Evolutionary conservation across 2,329 filamentous ascomycete species (phyloP).

Genomic region (Myriosclerotinia duriaeana): DNA sequence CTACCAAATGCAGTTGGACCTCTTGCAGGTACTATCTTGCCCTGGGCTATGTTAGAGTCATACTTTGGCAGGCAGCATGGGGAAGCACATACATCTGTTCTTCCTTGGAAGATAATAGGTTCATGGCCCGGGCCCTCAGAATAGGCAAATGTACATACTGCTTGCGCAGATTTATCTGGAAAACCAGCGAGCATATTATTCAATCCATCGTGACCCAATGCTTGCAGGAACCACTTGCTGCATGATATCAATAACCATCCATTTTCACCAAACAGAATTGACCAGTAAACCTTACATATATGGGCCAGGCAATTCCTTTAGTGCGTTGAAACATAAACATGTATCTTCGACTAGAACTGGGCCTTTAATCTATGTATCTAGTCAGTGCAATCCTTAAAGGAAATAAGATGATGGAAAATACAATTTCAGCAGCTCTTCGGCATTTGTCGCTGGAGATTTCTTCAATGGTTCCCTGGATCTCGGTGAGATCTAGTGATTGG

Average conservation of each 20-base stretch:
- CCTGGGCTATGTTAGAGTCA: conserved; percentile 44
- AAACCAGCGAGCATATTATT: conserved; percentile 90
- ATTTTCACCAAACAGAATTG: conserved; percentile 3
- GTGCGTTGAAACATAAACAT: conserved; percentile 85
- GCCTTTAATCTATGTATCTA: conserved; percentile 62
- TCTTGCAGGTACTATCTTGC: conserved; percentile 80
- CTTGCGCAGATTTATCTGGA: conserved; percentile 85
- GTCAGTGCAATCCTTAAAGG: conserved; percentile 21
- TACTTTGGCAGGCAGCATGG: not conserved
- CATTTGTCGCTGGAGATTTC: conserved; percentile 90
- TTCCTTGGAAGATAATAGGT: conserved; percentile 85
- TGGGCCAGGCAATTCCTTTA: conserved; percentile 87
- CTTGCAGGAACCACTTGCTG: conserved; percentile 92
- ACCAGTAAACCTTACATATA: conserved; percentile 68
- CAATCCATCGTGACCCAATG: conserved; percentile 78
- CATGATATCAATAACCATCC: conserved; percentile 11
- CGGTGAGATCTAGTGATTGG: conserved; percentile 75
- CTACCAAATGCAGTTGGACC: conserved; percentile 81
- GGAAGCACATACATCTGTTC: conserved; percentile 65
- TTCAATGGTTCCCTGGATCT: conserved; percentile 90
- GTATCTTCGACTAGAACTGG: conserved; percentile 96
- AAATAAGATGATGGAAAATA: conserved; percentile 45
- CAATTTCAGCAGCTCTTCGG: conserved; percentile 72
- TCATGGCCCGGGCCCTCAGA: conserved; percentile 80
- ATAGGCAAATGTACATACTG: conserved; percentile 95